Evolutionary conservation across 2,329 filamentous ascomycete genomes (phyloP), one percentile per base, ranked within the genome.

Genomic region (Metarhizium rileyi): DNA sequence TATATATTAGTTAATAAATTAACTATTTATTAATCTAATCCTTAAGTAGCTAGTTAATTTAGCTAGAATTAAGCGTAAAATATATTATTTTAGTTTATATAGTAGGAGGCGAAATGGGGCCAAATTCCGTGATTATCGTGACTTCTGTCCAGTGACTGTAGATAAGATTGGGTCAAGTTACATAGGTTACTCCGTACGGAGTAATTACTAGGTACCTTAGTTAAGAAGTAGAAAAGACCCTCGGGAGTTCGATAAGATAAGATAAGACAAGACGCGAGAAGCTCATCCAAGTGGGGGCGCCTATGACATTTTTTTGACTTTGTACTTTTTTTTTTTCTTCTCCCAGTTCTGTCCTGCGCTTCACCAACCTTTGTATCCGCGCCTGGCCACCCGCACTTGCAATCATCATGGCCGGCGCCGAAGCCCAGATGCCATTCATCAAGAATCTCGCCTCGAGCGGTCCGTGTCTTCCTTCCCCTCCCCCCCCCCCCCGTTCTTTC

Each of bases 401-500:
- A n/a, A 18, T 12, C n/a, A 42, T 9, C 20, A 42, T 42, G 38
- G 40, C 44, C n/a, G 50, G 33, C 48, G 44, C 54, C 20, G 44
- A 66, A 59, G 66, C 70, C 50, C 71, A 70, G 53, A 78, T 80
- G 74, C 86, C 87, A 5, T 94, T 94, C 57, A 84, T 94, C 55
- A 86, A 83, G 66, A 84, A 90, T 63, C 81, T 94, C 55, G 87
- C 87, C 49, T 90, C 88, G 33, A 93, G 86, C 70, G 87, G 88
- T 91, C 64, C 55, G 77, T 71, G 77, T 71, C 44, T 28, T 23
- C 26, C 12, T 26, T 12, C 16, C 18, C 4, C 16, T 7, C 9
- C 18, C 47, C 22, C 54, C 50, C 20, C 44, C n/a, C n/a, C 42
- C 3, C 25, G n/a, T n/a, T 12, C 42, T 42, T 30, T 48, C 42